Base-by-base conservation (phyloP, 345 rosid species). In the Rhodamnia argentea region DNA sequence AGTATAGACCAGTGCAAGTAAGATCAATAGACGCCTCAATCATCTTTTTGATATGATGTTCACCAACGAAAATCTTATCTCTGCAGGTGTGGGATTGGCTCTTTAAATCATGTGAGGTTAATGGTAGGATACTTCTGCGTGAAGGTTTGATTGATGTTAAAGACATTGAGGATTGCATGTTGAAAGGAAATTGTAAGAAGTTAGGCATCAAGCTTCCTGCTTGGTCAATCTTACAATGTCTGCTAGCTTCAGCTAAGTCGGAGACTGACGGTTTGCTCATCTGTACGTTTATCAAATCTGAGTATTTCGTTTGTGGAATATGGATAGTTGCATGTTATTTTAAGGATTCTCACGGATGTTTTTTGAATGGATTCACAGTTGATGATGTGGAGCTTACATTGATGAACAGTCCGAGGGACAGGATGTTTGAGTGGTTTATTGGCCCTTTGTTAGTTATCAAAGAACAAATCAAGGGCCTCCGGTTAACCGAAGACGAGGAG, bases 11-110 rank as follows among this genome's bases (percentile, higher is more conserved):
- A 13, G 88, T 94, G 87, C 97, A 94, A 91, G 99, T 93, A 88
- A 78, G 64, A 88, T 29, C 29, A 78, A 81, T 64, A 13, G 15
- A 27, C 54, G 13, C 42, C 60, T 50, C n/a, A 58, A 64, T 29
- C 13, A 53, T 3, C 24, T 40, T 22, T 26, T 83, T 16, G 9
- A 13, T 50, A 2, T 52, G 53, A 62, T 86, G 47, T 85, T 59
- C 54, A 27, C 70, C 47, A n/a, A 52, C 37, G 64, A 84, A 52
- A 87, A 10, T 84, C 70, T 51, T 15, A 53, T 83, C 85, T 58
- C 75, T 74, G 32, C 87, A 96, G 99, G 95, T 95, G 6, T 95
- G 97, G 98, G 98, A 94, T 87, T 95, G 98, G 98, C 86, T 96
- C 84, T 96, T 96, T 85, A 94, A 93, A 92, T 92, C 96, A 2